Conservation (phyloP, 2,329 filamentous ascomycete species). For the Harringtonia lauricola region DNA sequence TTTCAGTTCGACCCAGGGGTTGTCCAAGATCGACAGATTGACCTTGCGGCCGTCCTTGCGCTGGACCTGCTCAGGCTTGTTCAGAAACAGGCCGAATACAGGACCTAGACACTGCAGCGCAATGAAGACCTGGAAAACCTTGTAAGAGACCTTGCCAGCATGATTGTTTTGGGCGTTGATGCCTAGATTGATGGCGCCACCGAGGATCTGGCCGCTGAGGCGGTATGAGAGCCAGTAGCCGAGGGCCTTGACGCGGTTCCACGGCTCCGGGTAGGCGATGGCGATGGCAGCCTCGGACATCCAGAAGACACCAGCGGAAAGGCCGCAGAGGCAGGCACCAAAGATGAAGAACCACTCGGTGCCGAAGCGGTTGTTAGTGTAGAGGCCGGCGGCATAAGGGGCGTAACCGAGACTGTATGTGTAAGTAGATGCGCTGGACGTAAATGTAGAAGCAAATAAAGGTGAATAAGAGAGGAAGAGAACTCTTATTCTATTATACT, state of each 20-base stretch:
- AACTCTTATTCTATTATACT: no score
- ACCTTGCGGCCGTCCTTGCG: slow-evolving; percentile 55
- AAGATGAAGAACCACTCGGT: slow-evolving; percentile 58
- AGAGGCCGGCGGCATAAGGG: slow-evolving; percentile 59
- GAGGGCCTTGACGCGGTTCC: slow-evolving; percentile 52
- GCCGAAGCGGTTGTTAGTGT: slow-evolving; percentile 61
- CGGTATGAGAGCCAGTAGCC: slow-evolving; percentile 51
- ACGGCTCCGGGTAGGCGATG: slow-evolving; percentile 60
- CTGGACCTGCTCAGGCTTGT: slow-evolving; percentile 48
- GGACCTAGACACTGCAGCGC: slow-evolving; percentile 56
- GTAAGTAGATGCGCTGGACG: no score
- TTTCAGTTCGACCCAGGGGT: slow-evolving; percentile 47
- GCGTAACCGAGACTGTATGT: slow-evolving; percentile 53
- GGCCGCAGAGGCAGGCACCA: slow-evolving; percentile 57
- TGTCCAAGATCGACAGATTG: slow-evolving; percentile 42
- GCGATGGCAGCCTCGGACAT: slow-evolving; percentile 65
- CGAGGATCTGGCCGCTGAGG: slow-evolving; percentile 56
- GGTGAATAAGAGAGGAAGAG: no score
- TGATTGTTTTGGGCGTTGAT: slow-evolving; percentile 42
- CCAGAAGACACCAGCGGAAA: slow-evolving; percentile 66
- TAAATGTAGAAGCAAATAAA: background rate
- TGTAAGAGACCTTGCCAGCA: slow-evolving; percentile 55
- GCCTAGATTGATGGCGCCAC: slow-evolving; percentile 60
- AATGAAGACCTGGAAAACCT: slow-evolving; percentile 60
- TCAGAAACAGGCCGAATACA: slow-evolving; percentile 53